Evolutionary conservation across 192 early-diverging fungal genomes (phyloP).

Genomic region (Cladochytrium replicatum): DNA sequence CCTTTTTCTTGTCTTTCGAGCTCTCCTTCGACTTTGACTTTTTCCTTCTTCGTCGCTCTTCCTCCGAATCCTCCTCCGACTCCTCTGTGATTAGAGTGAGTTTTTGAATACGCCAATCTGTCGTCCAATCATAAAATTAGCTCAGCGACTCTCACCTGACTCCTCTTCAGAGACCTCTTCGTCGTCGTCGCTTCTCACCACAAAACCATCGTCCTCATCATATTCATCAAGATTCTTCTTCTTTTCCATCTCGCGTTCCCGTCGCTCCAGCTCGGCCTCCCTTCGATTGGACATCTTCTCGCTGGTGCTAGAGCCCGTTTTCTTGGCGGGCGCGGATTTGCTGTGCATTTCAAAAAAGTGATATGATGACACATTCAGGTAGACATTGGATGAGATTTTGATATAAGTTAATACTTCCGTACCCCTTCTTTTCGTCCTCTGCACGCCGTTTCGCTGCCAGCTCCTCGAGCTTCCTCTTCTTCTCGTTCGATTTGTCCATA

Average conservation of each 20-base stretch:
- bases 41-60: conserved; percentile 20
- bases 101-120: not conserved
- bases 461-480: no score
- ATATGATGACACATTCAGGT: no score
- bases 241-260: conserved; percentile 7
- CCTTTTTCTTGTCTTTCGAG: conserved; percentile 5
- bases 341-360: no score
- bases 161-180: conserved; percentile 10
- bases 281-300: conserved; percentile 8
- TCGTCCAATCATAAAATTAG: not conserved
- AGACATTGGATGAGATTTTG: no score
- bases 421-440: no score
- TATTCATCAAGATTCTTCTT: conserved; percentile 23
- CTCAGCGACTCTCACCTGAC: not conserved
- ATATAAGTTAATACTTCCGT: no score
- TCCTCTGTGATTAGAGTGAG: not conserved
- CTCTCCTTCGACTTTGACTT: not conserved
- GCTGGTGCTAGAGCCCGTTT: no score
- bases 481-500: no score
- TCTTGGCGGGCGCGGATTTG: no score
- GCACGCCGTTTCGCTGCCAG: no score
- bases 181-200: conserved; percentile 19
- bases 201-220: conserved; percentile 22
- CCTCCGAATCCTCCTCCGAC: not conserved
- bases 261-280: conserved; percentile 7